phyloP scores from a whole-genome alignment of 1,284 basidiomycete genomes.

The Gymnopus androsaceus region DNA sequence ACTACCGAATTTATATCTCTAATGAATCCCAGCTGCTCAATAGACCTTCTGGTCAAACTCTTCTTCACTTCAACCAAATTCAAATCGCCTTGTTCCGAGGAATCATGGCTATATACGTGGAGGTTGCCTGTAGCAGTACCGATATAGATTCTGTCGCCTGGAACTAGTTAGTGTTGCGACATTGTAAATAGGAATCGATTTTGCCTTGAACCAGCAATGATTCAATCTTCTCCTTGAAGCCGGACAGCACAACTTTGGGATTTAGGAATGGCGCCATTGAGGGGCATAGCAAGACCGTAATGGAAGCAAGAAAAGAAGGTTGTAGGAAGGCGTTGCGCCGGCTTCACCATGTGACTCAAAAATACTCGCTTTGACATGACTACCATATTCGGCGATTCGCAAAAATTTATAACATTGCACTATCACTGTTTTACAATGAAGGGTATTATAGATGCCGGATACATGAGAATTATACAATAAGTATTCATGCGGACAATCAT shows the following conservation, averaged over 20 bases:
- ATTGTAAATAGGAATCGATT: neutral
- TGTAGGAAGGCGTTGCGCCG: too few relatives aligned
- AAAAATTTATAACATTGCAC: too few relatives aligned
- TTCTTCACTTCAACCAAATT: conserved; percentile 70
- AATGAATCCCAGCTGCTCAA: conserved; percentile 86
- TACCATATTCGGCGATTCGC: too few relatives aligned
- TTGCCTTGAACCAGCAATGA: conserved; percentile 39
- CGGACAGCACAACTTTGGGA: conserved; percentile 39
- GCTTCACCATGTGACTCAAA: too few relatives aligned
- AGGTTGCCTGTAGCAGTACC: conserved; percentile 16
- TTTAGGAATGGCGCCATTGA: conserved; percentile 47
- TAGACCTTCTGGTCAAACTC: conserved; percentile 62
- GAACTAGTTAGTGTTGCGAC: neutral
- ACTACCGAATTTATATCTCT: conserved; percentile 83
- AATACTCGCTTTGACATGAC: too few relatives aligned
- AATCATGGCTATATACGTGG: conserved; percentile 15
- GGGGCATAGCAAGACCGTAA: conserved; percentile 1
- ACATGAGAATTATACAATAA: too few relatives aligned
- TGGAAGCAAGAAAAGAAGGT: too few relatives aligned
- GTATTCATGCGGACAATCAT: too few relatives aligned
- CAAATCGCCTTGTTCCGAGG: conserved; percentile 36
- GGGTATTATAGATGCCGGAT: too few relatives aligned
- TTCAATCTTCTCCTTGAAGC: conserved; percentile 52
- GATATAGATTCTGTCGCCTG: conserved; percentile 16
- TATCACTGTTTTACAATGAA: too few relatives aligned